Base-by-base conservation (phyloP, 768 basidiomycete genomes). In the Mycena rosella region DNA sequence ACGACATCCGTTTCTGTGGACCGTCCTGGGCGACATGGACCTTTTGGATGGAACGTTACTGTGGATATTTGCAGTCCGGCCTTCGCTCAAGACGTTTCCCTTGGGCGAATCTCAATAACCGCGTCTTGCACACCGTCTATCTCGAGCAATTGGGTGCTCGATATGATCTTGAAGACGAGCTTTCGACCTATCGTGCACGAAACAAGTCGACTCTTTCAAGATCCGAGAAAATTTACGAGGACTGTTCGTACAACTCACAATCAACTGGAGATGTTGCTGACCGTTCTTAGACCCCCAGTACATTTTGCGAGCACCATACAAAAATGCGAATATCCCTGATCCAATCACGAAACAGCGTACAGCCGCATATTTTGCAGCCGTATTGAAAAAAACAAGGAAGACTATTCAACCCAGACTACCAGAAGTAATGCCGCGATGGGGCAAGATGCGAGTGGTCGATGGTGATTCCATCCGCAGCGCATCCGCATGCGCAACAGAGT, bases 11-110 rank as follows among this genome's bases (percentile, higher is more conserved):
- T 0, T 56, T 59, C 18, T 74, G 74, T 66, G 81, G 78, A 1
- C 80, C 81, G 11, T 68, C 75, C 3, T 81, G 80, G 76, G 53
- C 73, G 0, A 75, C 67, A 11, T 82, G 81, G 82, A 74, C 79
- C 3, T 83, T 81, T 60, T 72, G 67, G 26, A 77, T 82, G 72
- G 81, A 83, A 60, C 55, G 76, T 0, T 79, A 72, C 38, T 82
- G 80, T 69, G 79, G 79, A 0, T 60, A 34, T 8, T 69, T 82
- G 11, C 69, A 76, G 48, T 26, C 26, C 1, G 72, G 61, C 7
- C 60, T 83, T 20, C 65, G 62, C 17, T 76, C 74, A 2, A 60
- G 67, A 17, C 20, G 30, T 11, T 63, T 73, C 40, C 82, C 80
- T n/a, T n/a, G n/a, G n/a, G n/a, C 72, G 1, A 74, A 75, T 42